A percentile compares a stretch with the other conserved stretches of the same genome.
phyloP scores from a whole-genome alignment of 2,329 filamentous ascomycete genomes.

The Fusarium sacchari region DNA sequence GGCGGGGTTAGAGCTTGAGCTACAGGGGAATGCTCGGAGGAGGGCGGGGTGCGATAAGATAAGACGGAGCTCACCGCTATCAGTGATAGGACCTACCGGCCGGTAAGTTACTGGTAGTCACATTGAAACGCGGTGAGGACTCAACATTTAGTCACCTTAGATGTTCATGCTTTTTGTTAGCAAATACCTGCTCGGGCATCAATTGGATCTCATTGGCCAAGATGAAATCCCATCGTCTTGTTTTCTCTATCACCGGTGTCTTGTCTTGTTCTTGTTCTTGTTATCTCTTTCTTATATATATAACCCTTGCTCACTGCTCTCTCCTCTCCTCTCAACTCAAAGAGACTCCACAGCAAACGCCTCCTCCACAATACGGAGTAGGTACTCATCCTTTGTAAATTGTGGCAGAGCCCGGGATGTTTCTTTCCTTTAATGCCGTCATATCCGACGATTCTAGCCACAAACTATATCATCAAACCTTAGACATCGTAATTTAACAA shows the following conservation, averaged over 20 bases:
- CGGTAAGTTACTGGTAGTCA: too few relatives aligned
- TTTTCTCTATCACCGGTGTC: constrained; percentile 7
- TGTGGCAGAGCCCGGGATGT: constrained; percentile 31
- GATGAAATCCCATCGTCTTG: background rate
- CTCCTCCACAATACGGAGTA: constrained; percentile 15
- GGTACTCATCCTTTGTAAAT: background rate
- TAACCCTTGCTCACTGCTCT: background rate
- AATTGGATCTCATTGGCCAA: constrained; percentile 3
- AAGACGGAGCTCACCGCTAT: constrained; percentile 45
- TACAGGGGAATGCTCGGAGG: constrained; percentile 31
- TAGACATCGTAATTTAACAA: constrained; percentile 6
- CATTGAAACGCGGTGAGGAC: constrained; percentile 34
- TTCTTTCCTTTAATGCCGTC: constrained; percentile 35
- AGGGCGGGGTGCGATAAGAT: constrained; percentile 44
- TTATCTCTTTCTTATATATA: constrained; percentile 11
- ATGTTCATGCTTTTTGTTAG: background rate
- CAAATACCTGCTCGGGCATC: constrained; percentile 12
- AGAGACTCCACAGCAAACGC: constrained; percentile 5
- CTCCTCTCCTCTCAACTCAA: background rate
- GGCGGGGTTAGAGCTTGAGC: constrained; percentile 35
- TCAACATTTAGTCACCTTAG: constrained; percentile 1
- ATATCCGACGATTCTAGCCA: constrained; percentile 34
- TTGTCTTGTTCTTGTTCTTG: background rate
- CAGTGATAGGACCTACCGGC: background rate
- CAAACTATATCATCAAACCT: constrained; percentile 9